Evolutionary conservation across 1,284 basidiomycete genomes (phyloP), one percentile per base, ranked within the genome.

Genomic region (Ustilago sp.): DNA sequence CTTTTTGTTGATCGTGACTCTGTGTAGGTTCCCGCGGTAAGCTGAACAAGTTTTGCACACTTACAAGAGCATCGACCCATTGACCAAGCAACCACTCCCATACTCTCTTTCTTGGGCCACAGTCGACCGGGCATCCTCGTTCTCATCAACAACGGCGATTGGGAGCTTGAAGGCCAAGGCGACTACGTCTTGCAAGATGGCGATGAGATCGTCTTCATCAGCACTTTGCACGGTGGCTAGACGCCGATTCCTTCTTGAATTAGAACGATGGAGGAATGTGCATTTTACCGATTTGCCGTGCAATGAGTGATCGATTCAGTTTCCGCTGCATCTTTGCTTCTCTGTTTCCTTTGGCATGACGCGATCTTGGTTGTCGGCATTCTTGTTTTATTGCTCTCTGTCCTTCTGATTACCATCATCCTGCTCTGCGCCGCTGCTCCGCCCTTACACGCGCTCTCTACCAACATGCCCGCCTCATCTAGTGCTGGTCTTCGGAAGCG

Each of bases 71-170:
- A 28, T 28, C 23, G 23, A 28, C 23, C 2, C 23, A 28, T 28
- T 28, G 23, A 28, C 23, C 23, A 28, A 28, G 3, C 23, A 28
- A 65, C 60, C 31, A 41, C 6, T 17, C 8, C 13, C 34, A 39
- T 19, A 12, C 12, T 23, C 13, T 6, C 38, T 2, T 28, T 35
- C 7, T 23, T 47, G 35, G 13, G 8, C 2, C 31, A 8, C 85
- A 98, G 95, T 17, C 94, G 96, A 13, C 96, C 96, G 0, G 96
- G 96, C 0, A 97, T 99, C 50, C 89, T 99, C 5, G 95, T 98
- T 0, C 88, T 99, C 35, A 91, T 99, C 74, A 99, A 98, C 85
- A 94, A 98, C 80, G 93, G 94, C 1, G 96, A 99, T 83, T 99
- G 96, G 96, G 96, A 98, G 85, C 89, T 99, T 11, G 95, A 98